Conservation (phyloP, 1,139 yeast genomes). For the Hyphopichia wangnamkhiaoensis region DNA sequence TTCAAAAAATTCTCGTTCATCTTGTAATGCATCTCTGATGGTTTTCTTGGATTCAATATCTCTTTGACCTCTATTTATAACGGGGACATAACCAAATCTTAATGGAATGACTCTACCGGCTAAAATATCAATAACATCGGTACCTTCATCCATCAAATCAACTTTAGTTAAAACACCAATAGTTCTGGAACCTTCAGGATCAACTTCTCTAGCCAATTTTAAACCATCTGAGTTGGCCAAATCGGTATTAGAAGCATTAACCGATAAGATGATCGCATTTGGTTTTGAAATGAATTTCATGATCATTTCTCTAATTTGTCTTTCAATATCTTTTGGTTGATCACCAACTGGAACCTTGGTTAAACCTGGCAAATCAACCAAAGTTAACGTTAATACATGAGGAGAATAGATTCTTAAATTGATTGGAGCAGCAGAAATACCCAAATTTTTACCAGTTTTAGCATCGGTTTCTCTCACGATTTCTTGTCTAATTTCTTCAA, state of each 20-base stretch:
- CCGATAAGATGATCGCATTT: conserved; percentile 92
- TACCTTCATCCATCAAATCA: conserved; percentile 97
- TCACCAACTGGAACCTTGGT: conserved; percentile 99
- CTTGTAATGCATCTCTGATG: conserved; percentile 82
- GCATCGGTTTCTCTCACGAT: conserved; percentile 93
- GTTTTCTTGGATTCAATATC: conserved; percentile 88
- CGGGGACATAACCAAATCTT: conserved; percentile 96
- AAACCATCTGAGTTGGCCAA: conserved; percentile 97
- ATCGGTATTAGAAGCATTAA: conserved; percentile 96
- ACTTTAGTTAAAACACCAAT: conserved; percentile 97
- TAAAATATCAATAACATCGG: conserved; percentile 95
- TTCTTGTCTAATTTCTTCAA: conserved; percentile 88
- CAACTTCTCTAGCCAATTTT: conserved; percentile 95
- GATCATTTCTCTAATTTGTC: conserved; percentile 91
- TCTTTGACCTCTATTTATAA: conserved; percentile 95
- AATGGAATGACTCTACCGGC: conserved; percentile 96
- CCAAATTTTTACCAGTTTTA: conserved; percentile 88
- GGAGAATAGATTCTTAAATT: conserved; percentile 95
- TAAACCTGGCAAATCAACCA: conserved; percentile 96
- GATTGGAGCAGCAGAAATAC: conserved; percentile 90
- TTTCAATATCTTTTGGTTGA: conserved; percentile 97
- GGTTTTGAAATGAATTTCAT: conserved; percentile 93
- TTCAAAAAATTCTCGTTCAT: conserved; percentile 77
- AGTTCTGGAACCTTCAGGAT: conserved; percentile 95
- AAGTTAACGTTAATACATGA: conserved; percentile 89